Evolutionary conservation across 108 stramenopile species (phyloP).

Genomic region (Cyclotella sp.): DNA sequence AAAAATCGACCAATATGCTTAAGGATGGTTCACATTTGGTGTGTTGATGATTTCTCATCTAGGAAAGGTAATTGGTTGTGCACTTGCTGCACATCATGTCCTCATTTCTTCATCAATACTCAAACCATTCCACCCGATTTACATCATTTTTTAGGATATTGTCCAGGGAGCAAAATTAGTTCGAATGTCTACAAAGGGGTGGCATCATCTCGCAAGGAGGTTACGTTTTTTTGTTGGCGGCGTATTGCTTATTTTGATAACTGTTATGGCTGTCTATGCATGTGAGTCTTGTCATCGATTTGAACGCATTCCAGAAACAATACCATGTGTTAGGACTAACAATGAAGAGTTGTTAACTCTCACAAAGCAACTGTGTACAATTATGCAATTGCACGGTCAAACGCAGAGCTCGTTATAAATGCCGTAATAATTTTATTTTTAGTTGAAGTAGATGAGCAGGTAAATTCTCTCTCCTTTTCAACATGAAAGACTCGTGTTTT

Average conservation of each 20-base stretch:
- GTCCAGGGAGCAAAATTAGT: constrained; percentile 20
- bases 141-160: constrained; percentile 5
- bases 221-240: constrained; percentile 9
- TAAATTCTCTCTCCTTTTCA: not conserved
- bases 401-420: constrained; percentile 31
- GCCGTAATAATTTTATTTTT: constrained; percentile 34
- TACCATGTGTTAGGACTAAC: too few relatives aligned
- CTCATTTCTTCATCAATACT: not conserved
- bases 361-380: constrained; percentile 16
- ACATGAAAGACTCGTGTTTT: not conserved
- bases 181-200: not conserved
- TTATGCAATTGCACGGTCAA: constrained; percentile 21
- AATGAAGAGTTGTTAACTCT: too few relatives aligned
- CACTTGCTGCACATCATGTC: not conserved
- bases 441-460: constrained; percentile 30
- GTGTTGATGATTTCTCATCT: constrained; percentile 21
- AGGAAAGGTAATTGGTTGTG: not conserved
- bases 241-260: constrained; percentile 4
- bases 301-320: too few relatives aligned
- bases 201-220: not conserved
- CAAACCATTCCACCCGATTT: not conserved
- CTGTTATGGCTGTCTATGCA: constrained; percentile 17
- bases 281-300: not conserved
- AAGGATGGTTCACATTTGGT: constrained; percentile 21
- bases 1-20: not conserved